Percentiles rank a stretch among this genome's conserved stretches.
Evolutionary conservation across 2,329 filamentous ascomycete species (phyloP).

Genomic region (Stachybotrys echinatus): DNA sequence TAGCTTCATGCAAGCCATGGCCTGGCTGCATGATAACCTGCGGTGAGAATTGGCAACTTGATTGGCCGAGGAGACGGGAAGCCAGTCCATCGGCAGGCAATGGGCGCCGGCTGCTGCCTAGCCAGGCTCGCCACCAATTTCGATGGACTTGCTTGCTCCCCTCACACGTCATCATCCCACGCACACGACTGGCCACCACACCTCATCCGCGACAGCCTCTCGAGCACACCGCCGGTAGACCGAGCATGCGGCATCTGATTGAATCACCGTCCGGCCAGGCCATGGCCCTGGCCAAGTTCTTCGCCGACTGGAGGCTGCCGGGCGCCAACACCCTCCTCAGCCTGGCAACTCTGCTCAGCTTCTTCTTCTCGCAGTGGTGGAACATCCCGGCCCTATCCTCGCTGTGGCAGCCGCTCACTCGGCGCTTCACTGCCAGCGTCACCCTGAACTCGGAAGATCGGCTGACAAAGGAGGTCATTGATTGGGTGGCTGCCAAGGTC

Average conservation of each 20-base stretch:
- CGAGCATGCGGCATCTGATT: not conserved
- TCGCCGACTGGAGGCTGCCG: not conserved
- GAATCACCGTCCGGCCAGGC: not conserved
- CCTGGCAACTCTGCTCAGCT: slow-evolving; percentile 1
- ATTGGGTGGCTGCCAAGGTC: not conserved
- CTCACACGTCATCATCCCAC: no score
- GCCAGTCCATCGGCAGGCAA: no score
- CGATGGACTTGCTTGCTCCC: no score
- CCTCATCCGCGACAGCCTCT: no score
- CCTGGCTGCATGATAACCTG: no score
- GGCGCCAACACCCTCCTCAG: slow-evolving; percentile 1
- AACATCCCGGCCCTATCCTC: not conserved
- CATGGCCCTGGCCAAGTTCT: slow-evolving; percentile 1
- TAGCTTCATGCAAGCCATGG: no score
- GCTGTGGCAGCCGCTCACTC: not conserved
- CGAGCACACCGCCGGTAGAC: no score
- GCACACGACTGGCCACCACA: no score
- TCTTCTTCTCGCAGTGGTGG: not conserved
- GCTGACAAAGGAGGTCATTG: slow-evolving; percentile 1
- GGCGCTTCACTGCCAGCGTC: not conserved
- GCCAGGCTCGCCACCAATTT: no score
- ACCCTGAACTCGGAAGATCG: slow-evolving; percentile 1
- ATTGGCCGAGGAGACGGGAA: no score
- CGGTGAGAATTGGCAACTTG: no score
- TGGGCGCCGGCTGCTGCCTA: no score